Base-by-base conservation (phyloP, 2,329 filamentous ascomycete species). In the Acrocalymma vagum region DNA sequence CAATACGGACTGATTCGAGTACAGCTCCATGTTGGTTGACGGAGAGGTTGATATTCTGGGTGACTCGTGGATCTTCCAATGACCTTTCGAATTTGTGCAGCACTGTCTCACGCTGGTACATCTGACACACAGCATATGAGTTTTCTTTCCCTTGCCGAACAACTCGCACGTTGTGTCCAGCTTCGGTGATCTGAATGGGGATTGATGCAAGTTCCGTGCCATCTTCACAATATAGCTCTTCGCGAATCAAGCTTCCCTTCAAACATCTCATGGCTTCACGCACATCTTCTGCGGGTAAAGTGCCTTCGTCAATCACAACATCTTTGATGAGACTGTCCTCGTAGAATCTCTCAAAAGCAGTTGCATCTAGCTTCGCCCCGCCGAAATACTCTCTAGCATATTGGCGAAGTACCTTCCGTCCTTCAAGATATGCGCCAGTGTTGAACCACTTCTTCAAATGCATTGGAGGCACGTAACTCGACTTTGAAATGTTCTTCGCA, bases 181-280 rank as follows among this genome's bases (percentile, higher is more conserved):
- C 7, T 16, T 35, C 32, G 8, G n/a, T 9, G 32, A 35, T 17
- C 7, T 13, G 16, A 18, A 26, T 26, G 11, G 32, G 32, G 7
- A 26, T 32, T 8, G 3, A 6, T 6, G 15, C 21, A 8, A 9
- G 13, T 5, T 6, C 6, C 7, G 4, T 15, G 4, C 39, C 42
- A 23, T 48, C 44, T 4, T 21, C 13, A 10, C 23, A 26, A 25
- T 47, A 51, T 6, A 48, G 15, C 27, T 51, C 47, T 14, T 30
- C 7, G 4, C 44, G 33, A 4, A 45, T 20, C 7, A 32, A 4
- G 3, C n/a, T 8, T 5, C 47, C 47, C 17, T 41, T 40, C 20
- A 51, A 26, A 9, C 38, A 24, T 14, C 47, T 33, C n/a, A 13
- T 30, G 10, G 43, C 30, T 21, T 51, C 47, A 6, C 26, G n/a